These are phyloP conservation scores for Kazachstania taianensis DNA, from an alignment of 805 yeast genomes.

Conservation along the genomic window DNA sequence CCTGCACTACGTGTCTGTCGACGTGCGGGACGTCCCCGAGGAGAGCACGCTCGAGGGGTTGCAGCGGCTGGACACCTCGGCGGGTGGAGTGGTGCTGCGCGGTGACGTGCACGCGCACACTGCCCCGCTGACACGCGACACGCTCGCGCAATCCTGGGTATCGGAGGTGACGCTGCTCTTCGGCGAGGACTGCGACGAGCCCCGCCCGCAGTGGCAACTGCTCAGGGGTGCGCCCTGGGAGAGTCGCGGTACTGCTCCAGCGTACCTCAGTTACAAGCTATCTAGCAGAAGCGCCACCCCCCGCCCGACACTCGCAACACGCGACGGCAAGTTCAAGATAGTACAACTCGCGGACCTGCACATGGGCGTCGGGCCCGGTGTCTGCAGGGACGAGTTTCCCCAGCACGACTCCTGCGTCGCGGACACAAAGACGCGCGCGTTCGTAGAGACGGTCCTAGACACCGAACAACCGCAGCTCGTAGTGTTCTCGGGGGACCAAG, in stretches of 20 bases:
- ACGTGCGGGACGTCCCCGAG: no score
- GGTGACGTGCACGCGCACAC: no score
- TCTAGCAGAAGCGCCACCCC: not conserved
- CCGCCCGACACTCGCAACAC: conserved; percentile 6
- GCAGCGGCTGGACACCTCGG: not conserved
- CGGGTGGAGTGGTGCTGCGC: no score
- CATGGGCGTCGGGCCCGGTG: conserved; percentile 74
- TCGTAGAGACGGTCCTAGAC: conserved; percentile 55
- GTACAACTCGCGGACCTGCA: conserved; percentile 89
- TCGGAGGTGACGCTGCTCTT: conserved; percentile 60
- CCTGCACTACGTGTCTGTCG: no score
- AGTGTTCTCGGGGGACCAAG: conserved; percentile 84
- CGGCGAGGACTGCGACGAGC: conserved; percentile 66
- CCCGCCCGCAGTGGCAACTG: conserved; percentile 60
- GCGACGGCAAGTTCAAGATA: conserved; percentile 53
- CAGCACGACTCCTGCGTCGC: conserved; percentile 55
- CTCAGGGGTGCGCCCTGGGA: conserved; percentile 3
- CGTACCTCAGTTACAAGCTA: conserved; percentile 8
- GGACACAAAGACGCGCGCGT: conserved; percentile 57
- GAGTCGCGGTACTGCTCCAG: conserved; percentile 6
- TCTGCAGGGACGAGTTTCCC: conserved; percentile 68
- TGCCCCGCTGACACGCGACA: no score
- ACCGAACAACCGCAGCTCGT: conserved; percentile 76
- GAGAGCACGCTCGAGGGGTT: not conserved
- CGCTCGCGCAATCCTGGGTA: no score